Conservation (phyloP, 805 yeast species). For the Barnettozyma sucrosica region DNA sequence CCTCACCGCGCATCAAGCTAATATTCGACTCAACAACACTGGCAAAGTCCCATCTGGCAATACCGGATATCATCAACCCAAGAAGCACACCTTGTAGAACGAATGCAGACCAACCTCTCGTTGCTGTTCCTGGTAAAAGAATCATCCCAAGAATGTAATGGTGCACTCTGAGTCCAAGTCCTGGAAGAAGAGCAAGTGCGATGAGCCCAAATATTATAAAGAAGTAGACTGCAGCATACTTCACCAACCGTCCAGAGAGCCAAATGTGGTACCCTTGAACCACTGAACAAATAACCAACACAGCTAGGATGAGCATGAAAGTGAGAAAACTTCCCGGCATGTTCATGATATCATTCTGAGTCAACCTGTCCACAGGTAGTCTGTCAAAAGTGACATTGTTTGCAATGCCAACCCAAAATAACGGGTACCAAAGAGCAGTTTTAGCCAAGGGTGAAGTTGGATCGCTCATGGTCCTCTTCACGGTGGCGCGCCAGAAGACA, state of each 20-base stretch:
- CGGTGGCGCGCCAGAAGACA: conserved; percentile 59
- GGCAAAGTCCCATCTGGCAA: conserved; percentile 91
- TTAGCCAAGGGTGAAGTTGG: conserved; percentile 36
- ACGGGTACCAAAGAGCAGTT: conserved; percentile 57
- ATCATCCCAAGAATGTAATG: conserved; percentile 77
- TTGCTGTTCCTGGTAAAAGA: conserved; percentile 78
- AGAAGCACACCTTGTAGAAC: conserved; percentile 78
- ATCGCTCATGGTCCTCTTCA: conserved; percentile 42
- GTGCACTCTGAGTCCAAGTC: conserved; percentile 69
- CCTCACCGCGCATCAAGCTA: conserved; percentile 68
- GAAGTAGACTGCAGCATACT: conserved; percentile 51
- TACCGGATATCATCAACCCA: conserved; percentile 79
- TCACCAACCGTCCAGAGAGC: conserved; percentile 65
- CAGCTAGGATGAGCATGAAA: conserved; percentile 41
- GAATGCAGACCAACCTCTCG: conserved; percentile 63
- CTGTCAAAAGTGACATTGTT: conserved; percentile 87
- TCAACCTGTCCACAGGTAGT: conserved; percentile 81
- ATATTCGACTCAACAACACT: conserved; percentile 75
- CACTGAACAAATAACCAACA: conserved; percentile 49
- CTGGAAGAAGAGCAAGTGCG: conserved; percentile 48
- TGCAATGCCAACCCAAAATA: conserved; percentile 78
- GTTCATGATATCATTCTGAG: conserved; percentile 58
- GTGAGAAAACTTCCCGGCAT: conserved; percentile 77
- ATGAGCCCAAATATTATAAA: conserved; percentile 39
- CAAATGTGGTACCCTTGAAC: conserved; percentile 77